Base-by-base conservation (phyloP, 176 grass and related monocot species). In the Oryza meridionalis region DNA sequence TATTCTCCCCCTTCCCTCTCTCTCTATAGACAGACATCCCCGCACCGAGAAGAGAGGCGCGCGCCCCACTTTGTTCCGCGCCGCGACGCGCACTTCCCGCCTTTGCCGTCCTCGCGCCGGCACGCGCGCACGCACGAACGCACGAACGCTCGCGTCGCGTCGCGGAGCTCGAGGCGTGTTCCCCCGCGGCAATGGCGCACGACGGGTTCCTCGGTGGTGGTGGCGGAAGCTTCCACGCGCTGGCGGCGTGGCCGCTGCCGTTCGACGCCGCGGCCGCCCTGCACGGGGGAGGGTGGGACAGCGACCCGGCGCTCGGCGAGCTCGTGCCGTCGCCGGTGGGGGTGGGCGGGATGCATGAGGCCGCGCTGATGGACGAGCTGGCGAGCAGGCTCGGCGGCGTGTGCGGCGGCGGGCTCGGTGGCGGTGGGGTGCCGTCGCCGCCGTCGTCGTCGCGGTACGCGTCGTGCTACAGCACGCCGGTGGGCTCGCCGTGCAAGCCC, bases 381-480 rank as follows among this genome's bases (percentile, higher is more conserved):
- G 90, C 88, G 14, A 85, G 91, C 65, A 71, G 88, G 35, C 74
- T 93, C 9, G 86, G 84, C 5, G 82, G 76, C 44, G 90, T 89
- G 67, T 90, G 91, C 25, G 91, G 91, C 25, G 91, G 84, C n/a
- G 82, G 55, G 62, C 88, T 91, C 43, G 33, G 33, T 3, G 17
- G 46, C 12, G 13, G 53, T 1, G 11, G 31, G 2, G 44, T 31
- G 70, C 32, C 77, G 44, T 74, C 77, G 31, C 69, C 69, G 84
- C 29, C 84, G 42, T 78, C 75, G 42, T 78, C 74, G 2, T 74
- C 76, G 50, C 82, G 40, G 58, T 65, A 74, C 81, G 79, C 81
- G 47, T 97, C 89, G 5, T 86, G 86, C 61, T 93, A 93, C 63
- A 90, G 75, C 81, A 89, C 77, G 0, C 91, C 88, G 37, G 81